Conservation (phyloP, 768 basidiomycete species). For the Tubosaeta sp. region DNA sequence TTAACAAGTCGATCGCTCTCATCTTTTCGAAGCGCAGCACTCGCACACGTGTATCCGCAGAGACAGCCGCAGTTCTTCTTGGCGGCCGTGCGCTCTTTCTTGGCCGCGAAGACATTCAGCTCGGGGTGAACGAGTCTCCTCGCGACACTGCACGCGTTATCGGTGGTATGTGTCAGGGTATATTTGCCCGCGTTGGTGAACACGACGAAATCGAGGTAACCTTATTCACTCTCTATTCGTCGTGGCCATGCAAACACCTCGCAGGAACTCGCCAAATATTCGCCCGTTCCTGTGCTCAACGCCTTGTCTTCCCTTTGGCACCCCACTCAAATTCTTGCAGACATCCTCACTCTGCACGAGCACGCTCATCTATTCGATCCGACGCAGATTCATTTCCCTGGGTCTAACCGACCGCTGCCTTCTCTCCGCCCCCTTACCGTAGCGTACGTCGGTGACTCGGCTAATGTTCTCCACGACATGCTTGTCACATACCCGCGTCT, state of each 20-base stretch:
- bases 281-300: conserved; percentile 92
- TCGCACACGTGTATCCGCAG: conserved; percentile 83
- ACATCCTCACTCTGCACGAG: conserved; percentile 87
- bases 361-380: conserved; percentile 52
- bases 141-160: conserved; percentile 86
- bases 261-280: conserved; percentile 86
- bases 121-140: conserved; percentile 89
- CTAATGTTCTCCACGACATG: conserved; percentile 97
- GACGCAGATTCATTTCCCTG: conserved; percentile 8
- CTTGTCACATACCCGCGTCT: conserved; percentile 90
- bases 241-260: background rate
- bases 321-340: conserved; percentile 93
- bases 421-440: conserved; percentile 77
- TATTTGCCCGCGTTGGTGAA: conserved; percentile 92
- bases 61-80: conserved; percentile 73
- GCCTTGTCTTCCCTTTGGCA: conserved; percentile 96
- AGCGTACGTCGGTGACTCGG: conserved; percentile 91
- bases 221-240: conserved; percentile 1
- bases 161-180: conserved; percentile 93
- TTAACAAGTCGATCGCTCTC: conserved; percentile 81
- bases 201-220: conserved; percentile 90
- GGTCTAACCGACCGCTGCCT: conserved; percentile 35
- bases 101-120: conserved; percentile 85
- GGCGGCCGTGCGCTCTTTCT: conserved; percentile 91
- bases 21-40: conserved; percentile 94